Base-by-base conservation (phyloP, 2,329 filamentous ascomycete species). In the Amylocarpus encephaloides region DNA sequence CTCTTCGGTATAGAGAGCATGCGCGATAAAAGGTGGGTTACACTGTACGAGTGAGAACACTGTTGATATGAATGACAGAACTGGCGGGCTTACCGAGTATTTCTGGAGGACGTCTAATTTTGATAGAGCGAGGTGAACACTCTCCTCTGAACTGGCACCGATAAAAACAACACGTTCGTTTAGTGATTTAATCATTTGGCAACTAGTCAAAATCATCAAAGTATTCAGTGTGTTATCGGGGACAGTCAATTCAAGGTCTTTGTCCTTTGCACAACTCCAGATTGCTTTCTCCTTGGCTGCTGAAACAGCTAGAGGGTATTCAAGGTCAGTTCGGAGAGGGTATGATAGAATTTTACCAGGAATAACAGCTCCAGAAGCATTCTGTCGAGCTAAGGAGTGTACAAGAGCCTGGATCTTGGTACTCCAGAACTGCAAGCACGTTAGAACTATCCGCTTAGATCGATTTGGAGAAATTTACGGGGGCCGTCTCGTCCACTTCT, bases 51-150 rank as follows among this genome's bases (percentile, higher is more conserved):
- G 19, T 29, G 6, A 32, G 30, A 39, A 13, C 29, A 12, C 13
- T 5, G 11, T 9, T 36, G 18, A 30, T 13, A 40, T 13, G 11
- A 38, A 6, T 16, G 12, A 22, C 16, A 13, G 15, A 18, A 26
- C 35, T 43, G 10, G 5, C n/a, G 13, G 13, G 34, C 57, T 55
- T 46, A 64, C 62, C 36, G 45, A 52, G 11, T 59, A 56, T 38
- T 62, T 62, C 11, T 16, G 33, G 15, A 64, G 53, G 32, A 54
- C 60, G 7, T 62, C 54, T 1, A 65, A 49, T 44, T 62, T 65
- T 3, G 40, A n/a, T 2, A 59, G 39, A 7, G 57, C 59, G 29
- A 40, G 9, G 34, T 56, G 46, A 18, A 55, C 16, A 11, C 42
- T 40, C 29, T 55, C 49, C 34, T 55, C 45, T 1, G 46, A 26